These are phyloP conservation scores for Helichrysum umbraculigerum DNA, from an alignment of 129 eudicot genomes.

Conservation along the genomic window DNA sequence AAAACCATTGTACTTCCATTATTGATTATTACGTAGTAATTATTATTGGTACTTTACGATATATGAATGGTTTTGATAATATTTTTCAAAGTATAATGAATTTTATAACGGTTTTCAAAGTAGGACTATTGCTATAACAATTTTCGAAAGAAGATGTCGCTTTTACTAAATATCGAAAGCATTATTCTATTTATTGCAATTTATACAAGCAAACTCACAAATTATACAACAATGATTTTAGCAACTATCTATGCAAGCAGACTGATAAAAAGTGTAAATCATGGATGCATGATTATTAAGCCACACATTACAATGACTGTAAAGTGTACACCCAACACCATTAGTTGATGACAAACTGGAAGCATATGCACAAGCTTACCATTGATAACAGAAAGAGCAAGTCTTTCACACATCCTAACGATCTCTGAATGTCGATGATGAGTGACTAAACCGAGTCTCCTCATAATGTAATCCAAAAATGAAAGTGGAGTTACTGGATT, in stretches of 20 bases:
- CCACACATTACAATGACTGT: background rate
- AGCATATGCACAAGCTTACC: conserved; percentile 48
- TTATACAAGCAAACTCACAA: background rate
- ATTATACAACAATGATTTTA: background rate
- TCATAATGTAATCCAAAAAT: conserved; percentile 54
- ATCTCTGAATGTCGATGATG: conserved; percentile 53
- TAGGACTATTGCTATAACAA: background rate
- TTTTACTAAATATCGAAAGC: background rate
- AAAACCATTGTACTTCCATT: background rate
- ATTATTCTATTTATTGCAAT: background rate
- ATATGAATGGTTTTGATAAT: background rate
- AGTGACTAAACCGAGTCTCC: conserved; percentile 62
- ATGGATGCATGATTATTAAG: background rate
- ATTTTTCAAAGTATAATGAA: conserved; percentile 1
- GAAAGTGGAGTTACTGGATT: conserved; percentile 84
- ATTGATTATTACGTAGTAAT: background rate
- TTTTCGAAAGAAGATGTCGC: background rate
- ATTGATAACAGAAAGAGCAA: conserved; percentile 51
- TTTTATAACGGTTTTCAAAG: background rate
- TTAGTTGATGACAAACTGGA: background rate
- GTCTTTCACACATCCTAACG: conserved; percentile 54
- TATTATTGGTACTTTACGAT: background rate
- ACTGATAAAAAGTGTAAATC: background rate
- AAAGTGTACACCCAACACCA: background rate
- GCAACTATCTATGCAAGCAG: background rate